Percentiles rank a stretch among this genome's conserved stretches.
Evolutionary conservation across 1,284 basidiomycete genomes (phyloP).

Genomic region (Moniliella sp.): DNA sequence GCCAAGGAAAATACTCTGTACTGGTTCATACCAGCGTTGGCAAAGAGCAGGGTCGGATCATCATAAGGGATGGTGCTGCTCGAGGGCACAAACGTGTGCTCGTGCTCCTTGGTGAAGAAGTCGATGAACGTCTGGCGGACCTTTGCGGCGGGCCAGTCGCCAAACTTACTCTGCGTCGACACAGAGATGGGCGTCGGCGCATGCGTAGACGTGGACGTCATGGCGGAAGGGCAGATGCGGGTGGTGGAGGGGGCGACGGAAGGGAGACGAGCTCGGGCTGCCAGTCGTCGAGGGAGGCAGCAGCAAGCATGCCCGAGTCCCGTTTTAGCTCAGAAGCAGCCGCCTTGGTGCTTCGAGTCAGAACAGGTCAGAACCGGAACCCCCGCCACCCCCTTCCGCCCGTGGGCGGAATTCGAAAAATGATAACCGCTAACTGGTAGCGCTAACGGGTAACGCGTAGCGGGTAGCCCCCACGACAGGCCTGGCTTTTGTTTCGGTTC

Average conservation of each 20-base stretch:
- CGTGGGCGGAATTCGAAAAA: no score
- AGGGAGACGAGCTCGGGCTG: background rate
- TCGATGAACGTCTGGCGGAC: constrained; percentile 55
- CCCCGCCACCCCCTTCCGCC: no score
- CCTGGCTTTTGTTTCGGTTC: no score
- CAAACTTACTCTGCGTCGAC: constrained; percentile 27
- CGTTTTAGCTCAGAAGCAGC: no score
- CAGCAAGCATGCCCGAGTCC: no score
- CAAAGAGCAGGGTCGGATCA: constrained; percentile 68
- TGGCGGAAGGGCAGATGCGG: background rate
- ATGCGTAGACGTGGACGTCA: background rate
- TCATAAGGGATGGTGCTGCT: constrained; percentile 87
- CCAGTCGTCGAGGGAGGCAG: background rate
- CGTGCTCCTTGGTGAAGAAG: constrained; percentile 51
- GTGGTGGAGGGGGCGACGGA: background rate
- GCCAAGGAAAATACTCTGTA: constrained; percentile 56
- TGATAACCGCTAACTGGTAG: no score
- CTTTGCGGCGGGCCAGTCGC: constrained; percentile 48
- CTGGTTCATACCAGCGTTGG: constrained; percentile 50
- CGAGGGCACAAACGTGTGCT: constrained; percentile 78
- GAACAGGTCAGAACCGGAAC: no score
- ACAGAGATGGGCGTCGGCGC: constrained; percentile 4
- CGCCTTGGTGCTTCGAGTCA: no score
- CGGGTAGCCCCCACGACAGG: no score
- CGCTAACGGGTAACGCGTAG: no score